phyloP scores from a whole-genome alignment of 1,284 basidiomycete species.

The Stereum hirsutum region DNA sequence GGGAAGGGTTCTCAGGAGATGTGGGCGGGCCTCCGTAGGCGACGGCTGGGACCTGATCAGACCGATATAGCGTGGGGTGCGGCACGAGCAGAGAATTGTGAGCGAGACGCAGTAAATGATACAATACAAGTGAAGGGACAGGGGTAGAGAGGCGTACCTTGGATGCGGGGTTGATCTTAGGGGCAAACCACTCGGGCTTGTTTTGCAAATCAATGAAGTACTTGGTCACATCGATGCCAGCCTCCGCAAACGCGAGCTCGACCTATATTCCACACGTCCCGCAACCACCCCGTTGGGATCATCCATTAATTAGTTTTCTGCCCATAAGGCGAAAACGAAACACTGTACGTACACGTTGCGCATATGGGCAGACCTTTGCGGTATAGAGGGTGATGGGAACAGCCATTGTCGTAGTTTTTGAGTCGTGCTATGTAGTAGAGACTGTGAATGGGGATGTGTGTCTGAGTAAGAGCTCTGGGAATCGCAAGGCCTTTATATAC shows the following conservation, averaged over 20 bases:
- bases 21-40: conserved; percentile 49
- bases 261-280: conserved; percentile 26
- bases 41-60: conserved; percentile 43
- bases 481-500: too few relatives aligned
- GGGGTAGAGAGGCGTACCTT: conserved; percentile 33
- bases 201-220: conserved; percentile 48
- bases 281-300: neutral
- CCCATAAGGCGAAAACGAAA: neutral
- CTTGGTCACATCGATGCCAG: conserved; percentile 34
- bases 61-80: too few relatives aligned
- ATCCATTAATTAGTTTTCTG: neutral
- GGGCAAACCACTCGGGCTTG: conserved; percentile 59
- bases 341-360: conserved; percentile 7
- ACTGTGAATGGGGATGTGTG: too few relatives aligned
- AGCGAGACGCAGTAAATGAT: too few relatives aligned
- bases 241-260: conserved; percentile 50
- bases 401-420: too few relatives aligned
- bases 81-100: too few relatives aligned
- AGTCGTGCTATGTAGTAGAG: too few relatives aligned
- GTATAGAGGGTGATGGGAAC: neutral
- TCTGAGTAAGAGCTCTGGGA: too few relatives aligned
- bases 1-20: conserved; percentile 41
- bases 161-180: conserved; percentile 51
- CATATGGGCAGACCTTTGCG: conserved; percentile 5
- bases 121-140: neutral